These are phyloP conservation scores for Viridothelium virens DNA, from an alignment of 495 filamentous ascomycete species.

Conservation along the genomic window DNA sequence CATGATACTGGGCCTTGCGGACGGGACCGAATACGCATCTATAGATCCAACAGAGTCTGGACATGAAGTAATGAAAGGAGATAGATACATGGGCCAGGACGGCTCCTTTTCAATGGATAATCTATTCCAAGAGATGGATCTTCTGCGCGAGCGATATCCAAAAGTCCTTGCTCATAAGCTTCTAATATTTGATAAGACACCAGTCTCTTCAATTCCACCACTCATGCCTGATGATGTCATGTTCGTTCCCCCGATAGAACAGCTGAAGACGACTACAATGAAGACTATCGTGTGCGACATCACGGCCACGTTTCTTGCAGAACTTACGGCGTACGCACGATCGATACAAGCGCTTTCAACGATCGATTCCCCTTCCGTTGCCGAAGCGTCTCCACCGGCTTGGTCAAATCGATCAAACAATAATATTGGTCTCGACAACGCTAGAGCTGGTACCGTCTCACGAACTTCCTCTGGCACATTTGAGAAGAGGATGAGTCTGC, in stretches of 20 bases:
- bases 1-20: constrained; percentile 69
- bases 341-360: constrained; percentile 71
- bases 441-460: neutral
- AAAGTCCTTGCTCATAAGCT: constrained; percentile 70
- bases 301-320: constrained; percentile 71
- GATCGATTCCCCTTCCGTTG: constrained; percentile 57
- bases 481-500: neutral
- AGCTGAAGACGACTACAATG: constrained; percentile 77
- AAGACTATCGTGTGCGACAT: constrained; percentile 93
- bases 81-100: constrained; percentile 48
- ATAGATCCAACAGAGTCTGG: constrained; percentile 16
- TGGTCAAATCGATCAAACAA: neutral
- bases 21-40: constrained; percentile 33
- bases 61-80: neutral
- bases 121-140: constrained; percentile 44
- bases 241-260: constrained; percentile 61
- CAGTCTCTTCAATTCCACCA: neutral
- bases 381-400: neutral
- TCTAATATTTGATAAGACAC: constrained; percentile 64
- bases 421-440: neutral
- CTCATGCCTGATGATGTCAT: constrained; percentile 40
- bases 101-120: constrained; percentile 31
- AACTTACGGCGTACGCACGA: constrained; percentile 79
- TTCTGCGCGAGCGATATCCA: constrained; percentile 55
- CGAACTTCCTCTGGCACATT: neutral